Evolutionary conservation across 345 rosid species (phyloP).

Genomic region (Hibiscus mutabilis): DNA sequence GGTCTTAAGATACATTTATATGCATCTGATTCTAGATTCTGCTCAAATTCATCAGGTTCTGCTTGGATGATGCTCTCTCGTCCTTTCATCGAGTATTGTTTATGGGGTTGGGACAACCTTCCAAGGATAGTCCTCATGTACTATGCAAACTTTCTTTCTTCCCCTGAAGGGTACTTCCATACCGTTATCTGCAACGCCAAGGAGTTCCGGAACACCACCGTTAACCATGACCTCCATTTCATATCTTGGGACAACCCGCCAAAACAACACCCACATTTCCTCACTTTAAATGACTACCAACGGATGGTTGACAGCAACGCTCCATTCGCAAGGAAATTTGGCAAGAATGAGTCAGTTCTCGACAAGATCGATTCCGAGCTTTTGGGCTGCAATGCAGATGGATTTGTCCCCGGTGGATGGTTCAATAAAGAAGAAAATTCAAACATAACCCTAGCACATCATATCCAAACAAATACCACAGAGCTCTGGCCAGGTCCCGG

Average conservation of each 20-base stretch:
- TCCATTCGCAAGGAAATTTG: slow-evolving; percentile 84
- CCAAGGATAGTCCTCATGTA: slow-evolving; percentile 81
- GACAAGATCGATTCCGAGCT: slow-evolving; percentile 80
- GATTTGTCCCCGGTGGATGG: slow-evolving; percentile 70
- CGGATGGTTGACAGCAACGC: slow-evolving; percentile 72
- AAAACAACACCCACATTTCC: slow-evolving; percentile 85
- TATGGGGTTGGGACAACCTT: slow-evolving; percentile 93
- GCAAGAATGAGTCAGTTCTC: slow-evolving; percentile 51
- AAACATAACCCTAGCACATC: slow-evolving; percentile 14
- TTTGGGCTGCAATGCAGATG: slow-evolving; percentile 42
- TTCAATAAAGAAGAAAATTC: slow-evolving; percentile 27
- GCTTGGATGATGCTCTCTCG: slow-evolving; percentile 96
- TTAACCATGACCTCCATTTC: slow-evolving; percentile 92
- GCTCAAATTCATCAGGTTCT: slow-evolving; percentile 43
- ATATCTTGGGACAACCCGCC: slow-evolving; percentile 95
- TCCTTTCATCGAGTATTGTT: slow-evolving; percentile 64
- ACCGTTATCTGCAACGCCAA: slow-evolving; percentile 78
- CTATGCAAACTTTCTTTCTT: slow-evolving; percentile 82
- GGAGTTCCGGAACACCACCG: slow-evolving; percentile 60
- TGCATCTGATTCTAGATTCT: slow-evolving; percentile 5
- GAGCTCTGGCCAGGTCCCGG: slow-evolving; percentile 66
- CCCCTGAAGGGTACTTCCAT: slow-evolving; percentile 92
- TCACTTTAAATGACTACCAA: slow-evolving; percentile 47
- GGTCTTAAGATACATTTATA: neutral
- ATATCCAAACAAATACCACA: slow-evolving; percentile 22